Evolutionary conservation across 2,329 filamentous ascomycete genomes (phyloP).

Genomic region (Emmonsiellopsis sp.): DNA sequence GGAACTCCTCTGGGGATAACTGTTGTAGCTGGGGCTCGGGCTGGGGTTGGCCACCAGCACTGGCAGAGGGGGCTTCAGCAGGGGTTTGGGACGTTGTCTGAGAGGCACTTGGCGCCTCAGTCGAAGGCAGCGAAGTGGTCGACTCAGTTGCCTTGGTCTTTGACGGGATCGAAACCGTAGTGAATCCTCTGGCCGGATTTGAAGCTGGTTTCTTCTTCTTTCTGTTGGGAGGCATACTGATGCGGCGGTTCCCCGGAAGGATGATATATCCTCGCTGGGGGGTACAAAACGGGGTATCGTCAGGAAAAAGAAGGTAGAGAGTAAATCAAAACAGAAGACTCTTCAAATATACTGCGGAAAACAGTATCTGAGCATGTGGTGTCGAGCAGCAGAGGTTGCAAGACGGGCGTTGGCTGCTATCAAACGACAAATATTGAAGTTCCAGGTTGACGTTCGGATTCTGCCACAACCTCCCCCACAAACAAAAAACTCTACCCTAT

Average conservation of each 20-base stretch:
- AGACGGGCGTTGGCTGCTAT: not conserved
- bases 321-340: not conserved
- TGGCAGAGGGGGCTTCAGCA: not conserved
- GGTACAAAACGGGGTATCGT: not conserved
- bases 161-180: conserved; percentile 84
- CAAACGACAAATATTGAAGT: not conserved
- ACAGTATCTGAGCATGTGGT: not conserved
- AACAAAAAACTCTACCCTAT: not conserved
- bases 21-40: conserved; percentile 16
- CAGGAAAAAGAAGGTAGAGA: not conserved
- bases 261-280: not conserved
- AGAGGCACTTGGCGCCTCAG: conserved; percentile 13
- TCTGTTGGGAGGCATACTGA: conserved; percentile 9
- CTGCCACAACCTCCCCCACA: not conserved
- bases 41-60: not conserved
- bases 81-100: conserved; percentile 15
- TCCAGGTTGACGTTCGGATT: not conserved
- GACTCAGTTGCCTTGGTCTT: conserved; percentile 53
- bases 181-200: conserved; percentile 86
- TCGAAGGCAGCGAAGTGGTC: conserved; percentile 10
- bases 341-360: not conserved
- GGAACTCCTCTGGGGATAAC: conserved; percentile 74
- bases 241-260: not conserved
- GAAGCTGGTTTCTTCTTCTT: conserved; percentile 75
- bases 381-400: not conserved